These are phyloP conservation scores for Thermothielavioides terrestris DNA, from an alignment of 495 filamentous ascomycete species.

Conservation along the genomic window DNA sequence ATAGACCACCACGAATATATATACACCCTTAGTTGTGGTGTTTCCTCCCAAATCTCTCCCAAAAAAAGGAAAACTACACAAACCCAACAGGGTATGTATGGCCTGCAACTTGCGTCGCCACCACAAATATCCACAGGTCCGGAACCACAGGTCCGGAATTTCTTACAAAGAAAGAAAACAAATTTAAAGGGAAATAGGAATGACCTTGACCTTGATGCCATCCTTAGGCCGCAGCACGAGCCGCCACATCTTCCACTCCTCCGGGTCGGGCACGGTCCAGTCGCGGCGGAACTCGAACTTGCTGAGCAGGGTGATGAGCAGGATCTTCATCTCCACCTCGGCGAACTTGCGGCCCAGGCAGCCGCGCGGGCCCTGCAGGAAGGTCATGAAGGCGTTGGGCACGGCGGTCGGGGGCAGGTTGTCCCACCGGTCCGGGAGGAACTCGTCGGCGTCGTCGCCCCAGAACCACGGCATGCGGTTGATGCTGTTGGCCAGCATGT, in stretches of 20 bases:
- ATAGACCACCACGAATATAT: too few relatives aligned
- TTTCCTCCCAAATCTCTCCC: too few relatives aligned
- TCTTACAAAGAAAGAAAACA: neutral
- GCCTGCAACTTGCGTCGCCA: too few relatives aligned
- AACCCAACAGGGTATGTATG: too few relatives aligned
- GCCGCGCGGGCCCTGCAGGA: slow-evolving; percentile 31
- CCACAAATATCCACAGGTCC: too few relatives aligned
- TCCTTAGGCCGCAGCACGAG: slow-evolving; percentile 43
- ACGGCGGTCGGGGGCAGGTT: slow-evolving; percentile 22
- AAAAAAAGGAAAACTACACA: too few relatives aligned
- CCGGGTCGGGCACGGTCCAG: slow-evolving; percentile 33
- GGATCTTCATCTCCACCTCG: slow-evolving; percentile 34
- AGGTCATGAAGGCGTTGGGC: slow-evolving; percentile 32
- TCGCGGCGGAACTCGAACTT: slow-evolving; percentile 32
- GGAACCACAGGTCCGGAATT: neutral
- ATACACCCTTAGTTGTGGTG: too few relatives aligned
- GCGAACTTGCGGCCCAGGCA: slow-evolving; percentile 37
- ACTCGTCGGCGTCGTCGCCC: slow-evolving; percentile 29
- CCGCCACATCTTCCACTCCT: slow-evolving; percentile 48
- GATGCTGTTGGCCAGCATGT: slow-evolving; percentile 31
- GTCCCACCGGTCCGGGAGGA: slow-evolving; percentile 35
- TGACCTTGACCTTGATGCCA: slow-evolving; percentile 38
- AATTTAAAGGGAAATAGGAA: slow-evolving; percentile 11
- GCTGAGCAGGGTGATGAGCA: slow-evolving; percentile 29
- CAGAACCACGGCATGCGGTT: slow-evolving; percentile 31